phyloP scores from a whole-genome alignment of 2,329 filamentous ascomycete species.

The Venturia aucupariae region DNA sequence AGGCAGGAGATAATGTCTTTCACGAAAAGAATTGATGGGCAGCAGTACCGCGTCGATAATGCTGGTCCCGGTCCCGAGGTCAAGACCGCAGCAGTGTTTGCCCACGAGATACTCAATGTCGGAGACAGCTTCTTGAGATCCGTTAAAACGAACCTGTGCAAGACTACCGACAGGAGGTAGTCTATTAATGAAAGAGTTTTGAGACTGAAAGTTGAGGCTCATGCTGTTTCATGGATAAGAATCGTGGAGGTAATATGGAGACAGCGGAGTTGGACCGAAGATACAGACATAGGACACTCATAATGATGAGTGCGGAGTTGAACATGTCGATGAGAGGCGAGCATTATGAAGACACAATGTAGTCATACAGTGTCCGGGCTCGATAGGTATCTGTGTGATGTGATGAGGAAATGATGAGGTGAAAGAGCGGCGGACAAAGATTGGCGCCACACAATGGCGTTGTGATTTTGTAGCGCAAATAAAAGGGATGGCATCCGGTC shows the following conservation, averaged over 20 bases:
- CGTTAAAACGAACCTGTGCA: neutral
- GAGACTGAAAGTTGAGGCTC: neutral
- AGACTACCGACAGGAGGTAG: neutral
- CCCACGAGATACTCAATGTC: neutral
- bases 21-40: neutral
- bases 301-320: neutral
- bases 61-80: neutral
- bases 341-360: neutral
- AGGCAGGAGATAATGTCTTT: neutral
- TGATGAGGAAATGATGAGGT: neutral
- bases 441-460: neutral
- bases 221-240: neutral
- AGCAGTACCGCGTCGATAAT: neutral
- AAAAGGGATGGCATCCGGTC: neutral
- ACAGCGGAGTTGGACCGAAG: neutral
- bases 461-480: neutral
- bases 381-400: neutral
- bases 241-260: neutral
- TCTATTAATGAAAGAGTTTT: neutral
- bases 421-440: neutral
- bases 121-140: neutral
- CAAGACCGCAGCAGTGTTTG: neutral
- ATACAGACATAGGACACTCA: neutral
- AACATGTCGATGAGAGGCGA: neutral
- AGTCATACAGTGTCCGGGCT: neutral